Evolutionary conservation across 805 yeast genomes (phyloP).

Genomic region (Jamesozyma spencerorum): DNA sequence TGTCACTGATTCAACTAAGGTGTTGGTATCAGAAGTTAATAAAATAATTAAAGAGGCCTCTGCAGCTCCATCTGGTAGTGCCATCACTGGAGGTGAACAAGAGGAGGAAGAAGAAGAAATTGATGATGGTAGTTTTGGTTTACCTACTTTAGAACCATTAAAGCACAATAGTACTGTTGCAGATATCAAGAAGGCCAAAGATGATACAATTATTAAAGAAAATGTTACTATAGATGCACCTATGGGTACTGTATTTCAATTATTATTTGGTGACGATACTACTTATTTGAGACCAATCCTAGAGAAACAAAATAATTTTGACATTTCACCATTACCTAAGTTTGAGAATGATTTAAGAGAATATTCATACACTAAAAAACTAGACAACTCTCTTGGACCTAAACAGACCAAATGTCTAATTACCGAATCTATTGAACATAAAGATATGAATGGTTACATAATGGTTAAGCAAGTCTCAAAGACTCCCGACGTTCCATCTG

Average conservation of each 20-base stretch:
- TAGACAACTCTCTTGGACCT: conserved; percentile 59
- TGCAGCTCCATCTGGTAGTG: not conserved
- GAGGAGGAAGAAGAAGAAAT: conserved; percentile 12
- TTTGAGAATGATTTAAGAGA: conserved; percentile 35
- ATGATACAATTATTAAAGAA: conserved; percentile 42
- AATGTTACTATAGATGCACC: conserved; percentile 53
- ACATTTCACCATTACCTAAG: conserved; percentile 43
- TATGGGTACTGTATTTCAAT: conserved; percentile 48
- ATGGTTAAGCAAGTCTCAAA: conserved; percentile 44
- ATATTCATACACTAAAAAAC: conserved; percentile 50
- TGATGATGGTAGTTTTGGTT: conserved; percentile 11
- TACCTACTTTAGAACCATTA: conserved; percentile 31
- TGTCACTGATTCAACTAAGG: conserved; percentile 49
- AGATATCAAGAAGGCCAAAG: conserved; percentile 36
- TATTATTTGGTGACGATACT: conserved; percentile 55
- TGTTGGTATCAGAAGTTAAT: conserved; percentile 40
- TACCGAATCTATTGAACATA: conserved; percentile 43
- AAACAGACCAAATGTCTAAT: conserved; percentile 60
- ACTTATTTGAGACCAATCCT: conserved; percentile 39
- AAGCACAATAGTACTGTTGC: conserved; percentile 39
- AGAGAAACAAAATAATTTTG: conserved; percentile 52
- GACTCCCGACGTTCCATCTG: conserved; percentile 73
- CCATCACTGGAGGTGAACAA: conserved; percentile 2
- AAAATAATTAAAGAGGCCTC: conserved; percentile 17
- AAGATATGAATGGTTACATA: conserved; percentile 36